Evolutionary conservation across 2,329 filamentous ascomycete genomes (phyloP).

Genomic region (Penicillium rolfsii): DNA sequence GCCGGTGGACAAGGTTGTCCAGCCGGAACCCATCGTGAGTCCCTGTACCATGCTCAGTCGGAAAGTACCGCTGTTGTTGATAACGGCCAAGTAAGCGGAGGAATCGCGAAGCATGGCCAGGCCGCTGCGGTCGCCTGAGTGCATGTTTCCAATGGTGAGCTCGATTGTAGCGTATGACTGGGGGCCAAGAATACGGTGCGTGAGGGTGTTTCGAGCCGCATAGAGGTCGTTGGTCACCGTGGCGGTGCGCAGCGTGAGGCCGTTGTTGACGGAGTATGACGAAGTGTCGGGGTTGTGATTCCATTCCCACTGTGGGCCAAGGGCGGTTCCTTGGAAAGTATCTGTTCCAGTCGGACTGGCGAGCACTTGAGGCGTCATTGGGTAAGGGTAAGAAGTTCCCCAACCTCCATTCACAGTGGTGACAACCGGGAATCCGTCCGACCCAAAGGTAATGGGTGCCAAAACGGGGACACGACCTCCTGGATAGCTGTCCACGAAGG

Average conservation of each 20-base stretch:
- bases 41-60: slow-evolving; percentile 43
- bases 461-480: slow-evolving; percentile 61
- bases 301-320: slow-evolving; percentile 61
- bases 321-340: slow-evolving; percentile 47
- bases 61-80: slow-evolving; percentile 40
- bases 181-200: slow-evolving; percentile 47
- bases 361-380: slow-evolving; percentile 37
- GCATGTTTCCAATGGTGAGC: slow-evolving; percentile 55
- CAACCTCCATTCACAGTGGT: slow-evolving; percentile 51
- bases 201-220: slow-evolving; percentile 48
- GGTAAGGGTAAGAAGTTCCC: slow-evolving; percentile 40
- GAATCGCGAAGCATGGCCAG: slow-evolving; percentile 58
- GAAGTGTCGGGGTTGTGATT: slow-evolving; percentile 63
- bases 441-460: slow-evolving; percentile 58
- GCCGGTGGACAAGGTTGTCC: slow-evolving; percentile 39
- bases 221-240: slow-evolving; percentile 57
- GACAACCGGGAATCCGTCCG: slow-evolving; percentile 57
- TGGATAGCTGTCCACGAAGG: slow-evolving; percentile 60
- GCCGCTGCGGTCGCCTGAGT: slow-evolving; percentile 57
- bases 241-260: slow-evolving; percentile 54
- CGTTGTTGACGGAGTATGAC: slow-evolving; percentile 51
- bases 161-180: slow-evolving; percentile 53
- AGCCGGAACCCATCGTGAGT: slow-evolving; percentile 42
- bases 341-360: slow-evolving; percentile 50
- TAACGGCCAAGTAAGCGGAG: slow-evolving; percentile 58